These are phyloP conservation scores for Leccinum solheimii DNA, from an alignment of 1,284 basidiomycete species.

Conservation along the genomic window DNA sequence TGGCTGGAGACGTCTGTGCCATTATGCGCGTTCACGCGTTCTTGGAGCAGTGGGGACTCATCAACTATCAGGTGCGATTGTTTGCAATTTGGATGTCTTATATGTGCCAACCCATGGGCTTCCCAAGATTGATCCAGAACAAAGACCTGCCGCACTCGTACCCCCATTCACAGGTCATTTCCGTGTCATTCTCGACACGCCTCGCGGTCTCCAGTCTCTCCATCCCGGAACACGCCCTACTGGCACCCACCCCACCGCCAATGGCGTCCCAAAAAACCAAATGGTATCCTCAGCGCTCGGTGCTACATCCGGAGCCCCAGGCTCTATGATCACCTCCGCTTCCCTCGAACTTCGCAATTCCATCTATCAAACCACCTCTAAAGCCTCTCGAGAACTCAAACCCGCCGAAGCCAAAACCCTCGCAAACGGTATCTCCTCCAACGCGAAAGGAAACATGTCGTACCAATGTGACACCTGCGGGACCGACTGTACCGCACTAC, in stretches of 20 bases:
- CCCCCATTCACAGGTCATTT: conserved; percentile 99
- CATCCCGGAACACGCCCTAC: conserved; percentile 84
- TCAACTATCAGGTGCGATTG: conserved; percentile 89
- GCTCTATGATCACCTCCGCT: conserved; percentile 41
- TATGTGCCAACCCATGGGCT: background rate
- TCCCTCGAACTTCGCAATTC: conserved; percentile 83
- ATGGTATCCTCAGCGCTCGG: conserved; percentile 53
- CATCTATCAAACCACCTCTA: conserved; percentile 86
- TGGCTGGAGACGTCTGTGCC: conserved; percentile 97
- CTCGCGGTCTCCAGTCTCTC: conserved; percentile 91
- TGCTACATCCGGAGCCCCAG: conserved; percentile 37
- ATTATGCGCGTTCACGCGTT: conserved; percentile 99
- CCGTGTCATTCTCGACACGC: conserved; percentile 96
- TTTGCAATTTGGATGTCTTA: conserved; percentile 8
- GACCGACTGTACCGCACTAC: conserved; percentile 83
- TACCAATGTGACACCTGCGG: conserved; percentile 95
- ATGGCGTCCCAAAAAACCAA: conserved; percentile 47
- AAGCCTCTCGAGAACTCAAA: conserved; percentile 70
- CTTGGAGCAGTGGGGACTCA: conserved; percentile 97
- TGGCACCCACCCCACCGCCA: conserved; percentile 45
- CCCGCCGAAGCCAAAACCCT: conserved; percentile 64
- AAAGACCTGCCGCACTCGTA: conserved; percentile 89
- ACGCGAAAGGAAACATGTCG: conserved; percentile 48
- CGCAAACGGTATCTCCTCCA: conserved; percentile 56
- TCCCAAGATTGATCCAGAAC: conserved; percentile 61